These are phyloP conservation scores for Tetracentron sinense DNA, from an alignment of 164 flowering plant species.

Conservation along the genomic window DNA sequence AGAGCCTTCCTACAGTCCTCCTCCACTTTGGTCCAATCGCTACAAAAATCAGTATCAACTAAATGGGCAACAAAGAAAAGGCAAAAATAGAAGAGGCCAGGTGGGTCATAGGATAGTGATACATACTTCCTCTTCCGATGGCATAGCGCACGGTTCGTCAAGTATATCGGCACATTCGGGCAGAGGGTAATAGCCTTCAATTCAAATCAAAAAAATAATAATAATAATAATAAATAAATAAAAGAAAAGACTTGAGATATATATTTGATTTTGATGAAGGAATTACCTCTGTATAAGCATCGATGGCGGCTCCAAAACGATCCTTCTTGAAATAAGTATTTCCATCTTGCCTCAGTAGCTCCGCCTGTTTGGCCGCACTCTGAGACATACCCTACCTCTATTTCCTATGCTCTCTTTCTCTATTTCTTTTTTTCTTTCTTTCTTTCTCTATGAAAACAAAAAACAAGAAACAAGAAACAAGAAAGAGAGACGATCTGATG, in stretches of 20 bases:
- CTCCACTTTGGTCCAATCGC: constrained; percentile 73
- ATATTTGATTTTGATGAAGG: too few relatives aligned
- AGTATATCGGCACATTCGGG: constrained; percentile 75
- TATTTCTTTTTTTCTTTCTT: too few relatives aligned
- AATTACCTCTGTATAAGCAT: constrained; percentile 83
- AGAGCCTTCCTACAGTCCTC: constrained; percentile 78
- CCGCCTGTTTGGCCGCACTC: constrained; percentile 56
- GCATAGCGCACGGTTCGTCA: constrained; percentile 94
- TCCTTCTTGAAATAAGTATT: constrained; percentile 56
- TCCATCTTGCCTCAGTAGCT: constrained; percentile 53
- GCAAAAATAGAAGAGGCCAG: not conserved
- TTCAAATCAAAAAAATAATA: not conserved
- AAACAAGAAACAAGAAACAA: too few relatives aligned
- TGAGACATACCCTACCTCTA: too few relatives aligned
- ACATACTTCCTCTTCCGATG: constrained; percentile 74
- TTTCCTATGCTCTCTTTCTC: too few relatives aligned
- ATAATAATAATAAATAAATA: not conserved
- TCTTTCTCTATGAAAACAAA: too few relatives aligned
- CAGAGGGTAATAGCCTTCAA: constrained; percentile 84
- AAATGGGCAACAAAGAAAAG: not conserved
- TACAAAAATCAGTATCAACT: constrained; percentile 12
- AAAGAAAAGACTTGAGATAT: not conserved
- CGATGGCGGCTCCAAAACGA: constrained; percentile 81
- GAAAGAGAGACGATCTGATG: too few relatives aligned
- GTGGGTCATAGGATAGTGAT: too few relatives aligned